These are phyloP conservation scores for Lactarius indigo DNA, from an alignment of 768 basidiomycete species.

Conservation along the genomic window DNA sequence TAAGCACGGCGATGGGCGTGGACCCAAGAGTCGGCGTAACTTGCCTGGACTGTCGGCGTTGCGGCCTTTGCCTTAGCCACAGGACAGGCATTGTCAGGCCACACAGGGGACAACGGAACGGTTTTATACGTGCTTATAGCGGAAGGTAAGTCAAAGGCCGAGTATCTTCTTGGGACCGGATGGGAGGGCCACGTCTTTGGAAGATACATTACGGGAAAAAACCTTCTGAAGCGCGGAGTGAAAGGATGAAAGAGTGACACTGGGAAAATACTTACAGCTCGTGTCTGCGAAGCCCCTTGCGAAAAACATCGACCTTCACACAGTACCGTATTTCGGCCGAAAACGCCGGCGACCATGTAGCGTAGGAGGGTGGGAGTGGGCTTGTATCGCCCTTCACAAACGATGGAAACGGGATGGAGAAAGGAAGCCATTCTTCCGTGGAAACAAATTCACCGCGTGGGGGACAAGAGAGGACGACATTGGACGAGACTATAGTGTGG, in stretches of 20 bases:
- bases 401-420: constrained; percentile 41
- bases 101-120: constrained; percentile 29
- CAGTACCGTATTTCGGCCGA: constrained; percentile 36
- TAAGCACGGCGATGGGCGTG: neutral
- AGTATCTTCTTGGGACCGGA: constrained; percentile 35
- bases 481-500: constrained; percentile 6
- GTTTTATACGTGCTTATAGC: constrained; percentile 32
- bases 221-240: constrained; percentile 27
- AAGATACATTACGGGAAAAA: constrained; percentile 41
- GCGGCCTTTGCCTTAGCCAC: constrained; percentile 12
- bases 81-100: constrained; percentile 17
- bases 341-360: constrained; percentile 32
- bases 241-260: neutral
- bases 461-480: constrained; percentile 10
- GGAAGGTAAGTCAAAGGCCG: constrained; percentile 27
- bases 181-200: constrained; percentile 40
- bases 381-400: constrained; percentile 31
- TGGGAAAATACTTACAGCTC: constrained; percentile 35
- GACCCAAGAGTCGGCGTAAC: constrained; percentile 15
- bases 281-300: constrained; percentile 39
- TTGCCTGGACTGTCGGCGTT: constrained; percentile 30
- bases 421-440: constrained; percentile 25
- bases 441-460: constrained; percentile 13
- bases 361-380: constrained; percentile 40
- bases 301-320: constrained; percentile 38